Conservation (phyloP, 148 eudicot species). For the Rhododendron ovatum region DNA sequence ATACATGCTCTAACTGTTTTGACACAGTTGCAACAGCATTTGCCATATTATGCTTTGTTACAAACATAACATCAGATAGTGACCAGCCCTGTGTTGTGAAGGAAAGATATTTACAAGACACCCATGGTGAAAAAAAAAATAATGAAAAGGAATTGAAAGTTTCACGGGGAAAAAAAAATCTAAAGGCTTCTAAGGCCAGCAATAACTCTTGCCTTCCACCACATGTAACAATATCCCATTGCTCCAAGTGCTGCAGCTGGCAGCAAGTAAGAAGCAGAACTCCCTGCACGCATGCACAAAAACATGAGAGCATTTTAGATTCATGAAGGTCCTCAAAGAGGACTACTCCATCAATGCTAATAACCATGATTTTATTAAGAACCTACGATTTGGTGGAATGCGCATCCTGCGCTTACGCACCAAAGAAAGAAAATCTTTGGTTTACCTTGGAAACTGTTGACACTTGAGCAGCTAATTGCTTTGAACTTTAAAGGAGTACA, state of each 20-base stretch:
- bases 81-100: constrained; percentile 65
- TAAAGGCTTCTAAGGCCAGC: constrained; percentile 7
- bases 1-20: constrained; percentile 77
- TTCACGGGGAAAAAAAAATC: background rate
- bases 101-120: background rate
- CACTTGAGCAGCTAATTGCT: background rate
- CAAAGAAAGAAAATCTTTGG: background rate
- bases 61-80: constrained; percentile 89
- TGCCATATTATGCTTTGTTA: constrained; percentile 93
- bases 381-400: background rate
- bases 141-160: background rate
- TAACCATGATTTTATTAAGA: background rate
- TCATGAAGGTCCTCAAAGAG: background rate
- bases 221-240: constrained; percentile 93
- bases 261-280: constrained; percentile 66
- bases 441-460: background rate
- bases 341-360: background rate
- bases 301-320: constrained; percentile 1
- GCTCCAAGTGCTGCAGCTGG: constrained; percentile 97
- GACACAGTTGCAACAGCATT: constrained; percentile 84
- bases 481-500: background rate
- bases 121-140: background rate
- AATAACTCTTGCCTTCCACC: constrained; percentile 81
- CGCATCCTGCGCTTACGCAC: background rate
- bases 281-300: constrained; percentile 36